These are phyloP conservation scores for Artemisia annua DNA, from an alignment of 129 eudicot species.

Conservation along the genomic window DNA sequence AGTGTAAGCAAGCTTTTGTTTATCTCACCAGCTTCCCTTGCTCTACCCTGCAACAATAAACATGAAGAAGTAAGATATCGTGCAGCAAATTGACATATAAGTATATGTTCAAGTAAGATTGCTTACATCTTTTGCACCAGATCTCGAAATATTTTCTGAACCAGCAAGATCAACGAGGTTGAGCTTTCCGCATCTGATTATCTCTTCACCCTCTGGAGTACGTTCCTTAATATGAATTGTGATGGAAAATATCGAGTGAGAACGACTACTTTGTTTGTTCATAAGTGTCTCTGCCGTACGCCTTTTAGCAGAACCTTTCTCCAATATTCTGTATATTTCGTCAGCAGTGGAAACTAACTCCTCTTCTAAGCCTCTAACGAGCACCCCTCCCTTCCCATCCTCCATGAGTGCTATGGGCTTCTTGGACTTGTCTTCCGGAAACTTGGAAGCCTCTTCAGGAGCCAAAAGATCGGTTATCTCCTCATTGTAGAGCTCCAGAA, in stretches of 20 bases:
- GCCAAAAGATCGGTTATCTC: slow-evolving; percentile 97
- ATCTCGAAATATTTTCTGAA: slow-evolving; percentile 95
- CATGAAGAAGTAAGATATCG: neutral
- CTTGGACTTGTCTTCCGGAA: slow-evolving; percentile 72
- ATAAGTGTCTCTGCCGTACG: slow-evolving; percentile 94
- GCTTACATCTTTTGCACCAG: slow-evolving; percentile 96
- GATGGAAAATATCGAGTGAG: slow-evolving; percentile 91
- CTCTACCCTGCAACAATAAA: slow-evolving; percentile 70
- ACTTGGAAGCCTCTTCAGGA: slow-evolving; percentile 52
- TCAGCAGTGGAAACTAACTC: slow-evolving; percentile 88
- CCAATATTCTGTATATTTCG: slow-evolving; percentile 85
- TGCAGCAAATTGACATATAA: too few species aligned
- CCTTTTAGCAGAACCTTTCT: slow-evolving; percentile 95
- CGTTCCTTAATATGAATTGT: slow-evolving; percentile 90
- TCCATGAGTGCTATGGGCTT: slow-evolving; percentile 97
- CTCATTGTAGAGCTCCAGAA: slow-evolving; percentile 90
- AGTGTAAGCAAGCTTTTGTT: slow-evolving; percentile 98
- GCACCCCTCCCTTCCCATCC: slow-evolving; percentile 94
- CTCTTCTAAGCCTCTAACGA: slow-evolving; percentile 92
- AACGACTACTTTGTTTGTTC: slow-evolving; percentile 95
- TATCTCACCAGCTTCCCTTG: slow-evolving; percentile 99
- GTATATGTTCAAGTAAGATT: neutral
- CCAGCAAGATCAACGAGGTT: slow-evolving; percentile 98
- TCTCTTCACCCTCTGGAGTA: slow-evolving; percentile 97
- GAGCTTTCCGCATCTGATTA: slow-evolving; percentile 93